phyloP scores from a whole-genome alignment of 805 yeast genomes.

The Kuraishia floccosa region DNA sequence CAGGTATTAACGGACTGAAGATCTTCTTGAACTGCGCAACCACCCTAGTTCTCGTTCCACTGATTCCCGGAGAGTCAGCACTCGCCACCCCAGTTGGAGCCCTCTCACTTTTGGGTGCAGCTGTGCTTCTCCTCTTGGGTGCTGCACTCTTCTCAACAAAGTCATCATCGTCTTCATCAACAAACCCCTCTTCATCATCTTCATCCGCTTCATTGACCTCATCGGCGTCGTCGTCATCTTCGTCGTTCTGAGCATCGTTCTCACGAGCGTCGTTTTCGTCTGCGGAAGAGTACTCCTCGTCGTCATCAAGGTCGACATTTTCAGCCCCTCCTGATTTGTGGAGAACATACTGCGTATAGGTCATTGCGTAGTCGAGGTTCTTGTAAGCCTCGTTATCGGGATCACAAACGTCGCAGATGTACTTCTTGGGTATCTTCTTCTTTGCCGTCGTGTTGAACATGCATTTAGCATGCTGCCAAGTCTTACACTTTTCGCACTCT shows the following conservation, averaged over 20 bases:
- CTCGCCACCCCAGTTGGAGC: conserved; percentile 9
- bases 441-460: conserved; percentile 34
- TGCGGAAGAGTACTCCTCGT: conserved; percentile 4
- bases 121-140: conserved; percentile 6
- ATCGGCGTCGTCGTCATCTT: conserved; percentile 7
- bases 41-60: conserved; percentile 34
- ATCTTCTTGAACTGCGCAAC: conserved; percentile 37
- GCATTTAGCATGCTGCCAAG: conserved; percentile 68
- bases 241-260: conserved; percentile 4
- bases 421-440: conserved; percentile 30
- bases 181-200: conserved; percentile 8
- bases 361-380: conserved; percentile 18
- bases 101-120: conserved; percentile 7
- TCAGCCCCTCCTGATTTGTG: conserved; percentile 1
- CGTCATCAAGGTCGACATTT: conserved; percentile 1
- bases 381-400: conserved; percentile 20
- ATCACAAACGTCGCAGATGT: conserved; percentile 45
- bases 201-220: conserved; percentile 9
- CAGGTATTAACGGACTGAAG: conserved; percentile 27
- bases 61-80: too few species aligned
- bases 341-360: conserved; percentile 15
- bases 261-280: conserved; percentile 3
- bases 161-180: conserved; percentile 2
- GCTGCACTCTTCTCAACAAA: conserved; percentile 6
- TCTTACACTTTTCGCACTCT: conserved; percentile 51